Evolutionary conservation across 2,329 filamentous ascomycete species (phyloP).

Genomic region (Parasarocladium wereldwijsianum): DNA sequence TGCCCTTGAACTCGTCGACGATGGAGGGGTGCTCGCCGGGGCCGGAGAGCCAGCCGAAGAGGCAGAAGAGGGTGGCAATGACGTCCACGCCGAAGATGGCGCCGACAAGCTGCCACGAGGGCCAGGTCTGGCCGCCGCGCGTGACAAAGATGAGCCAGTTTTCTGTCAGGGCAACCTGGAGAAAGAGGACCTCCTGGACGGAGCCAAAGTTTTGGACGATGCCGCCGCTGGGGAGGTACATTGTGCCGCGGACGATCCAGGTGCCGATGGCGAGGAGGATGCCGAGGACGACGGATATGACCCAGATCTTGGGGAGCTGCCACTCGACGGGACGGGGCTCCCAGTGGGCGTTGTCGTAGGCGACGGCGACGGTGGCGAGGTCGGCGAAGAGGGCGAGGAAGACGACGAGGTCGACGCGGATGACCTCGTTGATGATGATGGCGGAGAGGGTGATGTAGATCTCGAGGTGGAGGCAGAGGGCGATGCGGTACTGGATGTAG

Average conservation of each 20-base stretch:
- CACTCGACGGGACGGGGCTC: slow-evolving; percentile 64
- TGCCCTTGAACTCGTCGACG: slow-evolving; percentile 19
- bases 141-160: slow-evolving; percentile 73
- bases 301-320: slow-evolving; percentile 72
- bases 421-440: slow-evolving; percentile 68
- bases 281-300: slow-evolving; percentile 57
- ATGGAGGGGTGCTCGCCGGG: slow-evolving; percentile 20
- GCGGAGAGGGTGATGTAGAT: slow-evolving; percentile 66
- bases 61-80: slow-evolving; percentile 56
- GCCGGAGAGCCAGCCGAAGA: slow-evolving; percentile 61
- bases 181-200: slow-evolving; percentile 61
- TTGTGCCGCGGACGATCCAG: slow-evolving; percentile 57
- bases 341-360: slow-evolving; percentile 67
- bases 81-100: slow-evolving; percentile 61
- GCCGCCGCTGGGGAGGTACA: slow-evolving; percentile 57
- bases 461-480: slow-evolving; percentile 58
- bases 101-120: slow-evolving; percentile 57
- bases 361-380: slow-evolving; percentile 64
- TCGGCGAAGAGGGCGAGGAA: slow-evolving; percentile 70
- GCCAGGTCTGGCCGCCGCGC: slow-evolving; percentile 56
- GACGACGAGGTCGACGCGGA: slow-evolving; percentile 58
- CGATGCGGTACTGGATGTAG: slow-evolving; percentile 65
- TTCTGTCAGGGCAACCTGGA: slow-evolving; percentile 58
- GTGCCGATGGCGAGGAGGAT: slow-evolving; percentile 52
- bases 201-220: slow-evolving; percentile 62